These are phyloP conservation scores for Xylaria sp. DNA, from an alignment of 2,329 filamentous ascomycete species.

Conservation along the genomic window DNA sequence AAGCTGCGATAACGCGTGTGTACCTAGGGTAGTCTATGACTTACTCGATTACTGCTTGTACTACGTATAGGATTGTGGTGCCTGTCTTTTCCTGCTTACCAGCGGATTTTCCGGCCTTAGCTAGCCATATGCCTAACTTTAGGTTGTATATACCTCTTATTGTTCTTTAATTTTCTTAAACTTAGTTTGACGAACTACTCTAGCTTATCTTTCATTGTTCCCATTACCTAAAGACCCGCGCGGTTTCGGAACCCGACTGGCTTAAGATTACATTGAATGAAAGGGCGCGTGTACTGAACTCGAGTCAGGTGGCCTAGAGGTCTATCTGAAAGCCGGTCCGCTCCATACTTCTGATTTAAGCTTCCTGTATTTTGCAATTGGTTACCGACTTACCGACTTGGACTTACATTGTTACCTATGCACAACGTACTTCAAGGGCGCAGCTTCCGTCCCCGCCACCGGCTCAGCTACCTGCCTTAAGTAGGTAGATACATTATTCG, in stretches of 20 bases:
- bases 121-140: too few species aligned
- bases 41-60: neutral
- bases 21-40: too few species aligned
- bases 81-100: neutral
- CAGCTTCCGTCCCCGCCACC: slow-evolving; percentile 8
- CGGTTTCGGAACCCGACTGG: slow-evolving; percentile 11
- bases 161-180: neutral
- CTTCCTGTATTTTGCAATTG: neutral
- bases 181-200: neutral
- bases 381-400: slow-evolving; percentile 10
- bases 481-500: neutral
- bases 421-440: neutral
- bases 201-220: slow-evolving; percentile 10
- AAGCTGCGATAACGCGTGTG: slow-evolving; percentile 2
- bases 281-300: neutral
- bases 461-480: neutral
- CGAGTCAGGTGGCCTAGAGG: slow-evolving; percentile 11
- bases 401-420: neutral
- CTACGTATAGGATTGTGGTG: neutral
- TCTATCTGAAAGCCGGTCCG: slow-evolving; percentile 10
- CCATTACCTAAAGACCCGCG: slow-evolving; percentile 23
- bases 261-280: neutral
- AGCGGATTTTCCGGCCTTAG: neutral
- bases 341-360: neutral
- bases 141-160: too few species aligned